Conservation (phyloP, 768 basidiomycete genomes). For the Panaeolus cyanescens region DNA sequence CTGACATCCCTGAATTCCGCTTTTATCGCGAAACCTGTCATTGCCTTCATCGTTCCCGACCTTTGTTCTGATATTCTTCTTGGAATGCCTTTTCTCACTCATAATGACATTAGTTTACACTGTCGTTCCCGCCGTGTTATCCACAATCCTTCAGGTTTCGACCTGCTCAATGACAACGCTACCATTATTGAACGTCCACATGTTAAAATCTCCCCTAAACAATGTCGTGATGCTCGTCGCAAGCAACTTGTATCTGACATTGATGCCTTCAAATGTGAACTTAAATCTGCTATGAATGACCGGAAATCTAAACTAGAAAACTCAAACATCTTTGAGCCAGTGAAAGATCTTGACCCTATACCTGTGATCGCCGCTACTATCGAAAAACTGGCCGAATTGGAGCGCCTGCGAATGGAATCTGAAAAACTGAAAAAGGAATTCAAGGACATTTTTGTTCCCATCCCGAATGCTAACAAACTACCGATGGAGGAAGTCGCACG, state of each 20-base stretch:
- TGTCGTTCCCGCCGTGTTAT: conserved; percentile 12
- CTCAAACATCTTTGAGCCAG: not conserved
- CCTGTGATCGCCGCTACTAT: not conserved
- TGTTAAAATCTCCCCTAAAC: not conserved
- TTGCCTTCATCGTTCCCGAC: conserved; percentile 22
- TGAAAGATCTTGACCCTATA: not conserved
- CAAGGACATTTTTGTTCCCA: conserved; percentile 21
- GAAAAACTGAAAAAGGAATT: conserved; percentile 14
- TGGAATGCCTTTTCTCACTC: conserved; percentile 31
- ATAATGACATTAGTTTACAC: conserved; percentile 36
- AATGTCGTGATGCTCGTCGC: not conserved
- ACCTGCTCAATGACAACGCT: not conserved
- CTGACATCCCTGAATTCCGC: conserved; percentile 15
- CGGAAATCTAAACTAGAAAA: too few species aligned
- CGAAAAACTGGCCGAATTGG: too few species aligned
- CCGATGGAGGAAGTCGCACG: conserved; percentile 21
- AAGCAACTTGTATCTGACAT: not conserved
- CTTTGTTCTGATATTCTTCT: conserved; percentile 31
- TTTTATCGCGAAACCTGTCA: conserved; percentile 15
- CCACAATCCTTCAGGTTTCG: conserved; percentile 3
- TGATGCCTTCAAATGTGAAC: not conserved
- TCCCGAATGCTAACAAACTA: conserved; percentile 27
- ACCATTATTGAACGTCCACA: not conserved
- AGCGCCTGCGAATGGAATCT: not conserved
- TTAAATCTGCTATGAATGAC: not conserved